Base-by-base conservation (phyloP, 2,329 filamentous ascomycete species). In the Apiospora hydei region DNA sequence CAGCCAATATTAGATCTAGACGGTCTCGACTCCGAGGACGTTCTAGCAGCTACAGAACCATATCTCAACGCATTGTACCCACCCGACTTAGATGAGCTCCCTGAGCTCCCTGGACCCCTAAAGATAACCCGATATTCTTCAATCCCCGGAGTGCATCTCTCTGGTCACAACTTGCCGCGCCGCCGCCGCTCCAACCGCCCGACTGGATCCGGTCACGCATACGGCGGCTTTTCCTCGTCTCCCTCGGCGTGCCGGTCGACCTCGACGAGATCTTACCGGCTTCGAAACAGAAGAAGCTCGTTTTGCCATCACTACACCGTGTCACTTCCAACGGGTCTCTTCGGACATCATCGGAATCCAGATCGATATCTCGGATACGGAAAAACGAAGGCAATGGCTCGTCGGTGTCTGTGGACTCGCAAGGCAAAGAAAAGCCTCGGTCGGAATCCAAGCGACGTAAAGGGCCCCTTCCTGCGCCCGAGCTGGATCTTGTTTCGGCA, bases 161-260 rank as follows among this genome's bases (percentile, higher is more conserved):
- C 46, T 99, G 96, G 96, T 95, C 95, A 53, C 96, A 99, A 84
- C 90, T 99, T 5, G 94, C 98, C 43, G 96, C 96, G 2, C 96
- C 96, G 26, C 96, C 96, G 1, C 95, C 96, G 2, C 89, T 99
- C 49, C 95, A 98, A 78, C 96, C 96, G 7, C 96, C 96, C 0
- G 96, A 99, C 82, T 99, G 96, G 96, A 97, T 98, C 72, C 94
- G 96, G 75, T 98, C 95, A 70, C 94, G 95, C 69, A 99, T 98
- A 77, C 92, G 96, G 70, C 93, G 96, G 41, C 89, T 99, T 38
- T 99, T 99, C 81, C 90, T 99, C 57, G 95, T 99, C 70, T 98
- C 95, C 1, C 89, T 99, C 0, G 96, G 96, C 24, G 96, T 99
- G 0, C 96, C 96, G 1, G 94, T 99, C 64, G 96, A 99, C 78